Base-by-base conservation (phyloP, 352 stramenopile species). In the Globisporangium megalacanthum region DNA sequence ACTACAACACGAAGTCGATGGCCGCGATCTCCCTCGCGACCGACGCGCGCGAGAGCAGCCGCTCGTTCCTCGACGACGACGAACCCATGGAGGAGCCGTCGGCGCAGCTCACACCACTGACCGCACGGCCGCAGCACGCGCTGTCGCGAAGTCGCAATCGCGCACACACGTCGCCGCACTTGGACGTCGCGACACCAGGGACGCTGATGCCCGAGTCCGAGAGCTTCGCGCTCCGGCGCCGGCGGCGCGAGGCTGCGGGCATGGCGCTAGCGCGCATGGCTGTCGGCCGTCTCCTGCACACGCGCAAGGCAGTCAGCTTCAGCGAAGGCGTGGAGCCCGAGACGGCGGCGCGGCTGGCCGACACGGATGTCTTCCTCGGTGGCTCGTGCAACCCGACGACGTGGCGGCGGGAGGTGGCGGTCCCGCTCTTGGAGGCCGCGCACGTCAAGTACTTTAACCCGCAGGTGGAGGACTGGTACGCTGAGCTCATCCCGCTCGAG, bases 351-450 rank as follows among this genome's bases (percentile, higher is more conserved):
- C 70, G 64, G 35, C 49, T 68, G 11, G 37, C 63, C 11, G 69
- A 81, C 52, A 71, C 82, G 17, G 79, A 83, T 58, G 69, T 95
- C 7, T 94, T 96, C 62, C 76, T 94, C 9, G 87, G 76, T 6
- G 88, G 88, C 1, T 93, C 84, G 8, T 97, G 88, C 63, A 95
- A 95, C 65, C 87, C 88, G 35, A 96, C 88, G 56, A 95, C 80
- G 4, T 97, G 88, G 88, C 72, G 88, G 17, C 68, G 65, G 14
- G 87, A 96, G 44, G 63, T 83, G 3, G 84, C 86, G 14, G 79
- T 96, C 14, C 88, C 88, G 14, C 52, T 89, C 42, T 75, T 97
- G 10, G 72, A 89, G 11, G 69, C 62, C 0, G 79, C 79, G 4
- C 58, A 66, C 20, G 78, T 97, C 45, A 73, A 68, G 17, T 97